Evolutionary conservation across 345 rosid species (phyloP).

Genomic region (Streptanthus diversifolius): DNA sequence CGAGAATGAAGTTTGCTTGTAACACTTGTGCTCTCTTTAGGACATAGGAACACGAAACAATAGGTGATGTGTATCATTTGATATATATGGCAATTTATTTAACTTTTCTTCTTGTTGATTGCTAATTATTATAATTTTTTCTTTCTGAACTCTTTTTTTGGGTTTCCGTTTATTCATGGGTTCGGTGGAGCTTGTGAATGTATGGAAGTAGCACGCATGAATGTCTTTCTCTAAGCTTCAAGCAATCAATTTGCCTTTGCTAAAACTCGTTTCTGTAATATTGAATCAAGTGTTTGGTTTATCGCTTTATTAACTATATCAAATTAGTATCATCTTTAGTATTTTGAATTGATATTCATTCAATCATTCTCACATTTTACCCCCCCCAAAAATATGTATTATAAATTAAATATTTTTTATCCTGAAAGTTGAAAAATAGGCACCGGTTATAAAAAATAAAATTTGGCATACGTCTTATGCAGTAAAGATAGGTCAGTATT

Average conservation of each 20-base stretch:
- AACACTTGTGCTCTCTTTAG: constrained; percentile 35
- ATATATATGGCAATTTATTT: constrained; percentile 26
- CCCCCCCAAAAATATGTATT: not conserved
- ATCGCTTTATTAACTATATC: not conserved
- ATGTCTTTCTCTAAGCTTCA: constrained; percentile 33
- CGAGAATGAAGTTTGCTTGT: constrained; percentile 38
- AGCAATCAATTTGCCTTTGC: constrained; percentile 29
- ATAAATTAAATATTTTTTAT: not conserved
- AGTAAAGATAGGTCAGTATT: not conserved
- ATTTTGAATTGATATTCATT: not conserved
- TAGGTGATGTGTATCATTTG: constrained; percentile 20
- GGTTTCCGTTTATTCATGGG: constrained; percentile 31
- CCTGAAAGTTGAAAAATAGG: not conserved
- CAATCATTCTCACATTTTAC: not conserved
- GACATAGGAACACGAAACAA: constrained; percentile 38
- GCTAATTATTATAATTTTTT: not conserved
- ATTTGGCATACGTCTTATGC: not conserved
- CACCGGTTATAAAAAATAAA: not conserved
- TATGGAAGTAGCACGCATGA: constrained; percentile 32
- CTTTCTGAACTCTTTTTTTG: not conserved
- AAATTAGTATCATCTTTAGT: not conserved
- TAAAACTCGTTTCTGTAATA: constrained; percentile 21
- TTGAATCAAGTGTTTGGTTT: constrained; percentile 6
- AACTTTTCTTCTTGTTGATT: constrained; percentile 9
- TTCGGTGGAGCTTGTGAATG: constrained; percentile 34